Conservation (phyloP, 768 basidiomycete genomes). For the Podaxis pistillaris region DNA sequence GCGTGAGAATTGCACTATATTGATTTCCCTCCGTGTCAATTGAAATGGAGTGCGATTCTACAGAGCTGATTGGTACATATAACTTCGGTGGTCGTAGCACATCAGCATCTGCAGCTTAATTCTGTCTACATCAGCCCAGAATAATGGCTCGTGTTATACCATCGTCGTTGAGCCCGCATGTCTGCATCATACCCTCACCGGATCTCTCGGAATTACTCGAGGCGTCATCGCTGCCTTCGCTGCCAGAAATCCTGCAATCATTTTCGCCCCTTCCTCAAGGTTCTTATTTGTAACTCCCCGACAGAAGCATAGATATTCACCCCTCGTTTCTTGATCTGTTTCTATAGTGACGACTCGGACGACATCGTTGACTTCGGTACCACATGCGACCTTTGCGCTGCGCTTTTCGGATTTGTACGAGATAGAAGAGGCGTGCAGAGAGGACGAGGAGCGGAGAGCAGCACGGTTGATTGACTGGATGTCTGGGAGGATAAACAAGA, state of each 20-base stretch:
- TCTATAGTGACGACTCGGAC: constrained; percentile 75
- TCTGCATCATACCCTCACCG: constrained; percentile 69
- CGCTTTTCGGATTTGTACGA: constrained; percentile 77
- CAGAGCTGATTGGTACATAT: background rate
- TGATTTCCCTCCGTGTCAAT: background rate
- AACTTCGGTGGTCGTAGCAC: background rate
- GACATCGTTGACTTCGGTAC: constrained; percentile 64
- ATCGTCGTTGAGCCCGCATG: constrained; percentile 76
- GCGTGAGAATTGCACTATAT: background rate
- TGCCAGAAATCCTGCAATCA: constrained; percentile 76
- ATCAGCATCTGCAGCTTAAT: background rate
- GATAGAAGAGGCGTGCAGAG: constrained; percentile 70
- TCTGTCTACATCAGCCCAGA: background rate
- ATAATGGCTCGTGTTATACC: constrained; percentile 59
- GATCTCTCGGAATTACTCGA: constrained; percentile 66
- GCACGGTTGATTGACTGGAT: constrained; percentile 87
- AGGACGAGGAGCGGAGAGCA: constrained; percentile 79
- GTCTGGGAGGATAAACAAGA: constrained; percentile 61
- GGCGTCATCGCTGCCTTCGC: constrained; percentile 59
- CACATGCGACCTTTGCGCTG: constrained; percentile 70
- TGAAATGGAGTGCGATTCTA: background rate
- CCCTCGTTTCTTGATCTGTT: constrained; percentile 6
- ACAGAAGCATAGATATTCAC: background rate
- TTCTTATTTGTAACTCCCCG: constrained; percentile 23
- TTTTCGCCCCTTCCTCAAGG: constrained; percentile 85